A percentile compares a stretch with the other conserved stretches of the same genome.
phyloP scores from a whole-genome alignment of 1,284 basidiomycete species.

The Austroboletus rostrupii region DNA sequence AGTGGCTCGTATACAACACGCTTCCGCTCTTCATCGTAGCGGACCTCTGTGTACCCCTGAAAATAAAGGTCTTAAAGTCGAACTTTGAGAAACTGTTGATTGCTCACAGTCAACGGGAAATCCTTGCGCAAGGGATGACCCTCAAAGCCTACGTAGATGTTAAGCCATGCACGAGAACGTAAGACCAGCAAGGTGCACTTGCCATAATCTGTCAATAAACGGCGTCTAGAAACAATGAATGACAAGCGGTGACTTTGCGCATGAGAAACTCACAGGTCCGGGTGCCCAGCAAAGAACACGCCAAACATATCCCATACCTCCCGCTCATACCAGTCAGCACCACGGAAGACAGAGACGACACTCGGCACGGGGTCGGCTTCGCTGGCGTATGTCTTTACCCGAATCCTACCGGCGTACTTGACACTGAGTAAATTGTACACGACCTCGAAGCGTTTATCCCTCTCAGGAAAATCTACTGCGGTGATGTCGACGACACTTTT shows the following conservation, averaged over 20 bases:
- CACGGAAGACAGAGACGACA: conserved; percentile 74
- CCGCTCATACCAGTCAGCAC: conserved; percentile 98
- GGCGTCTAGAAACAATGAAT: conserved; percentile 54
- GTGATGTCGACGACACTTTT: conserved; percentile 92
- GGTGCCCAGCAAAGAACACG: conserved; percentile 95
- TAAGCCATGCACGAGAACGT: conserved; percentile 8
- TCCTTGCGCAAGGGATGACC: conserved; percentile 98
- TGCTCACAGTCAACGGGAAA: conserved; percentile 86
- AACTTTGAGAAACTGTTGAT: neutral
- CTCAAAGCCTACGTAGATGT: conserved; percentile 74
- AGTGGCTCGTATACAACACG: conserved; percentile 97
- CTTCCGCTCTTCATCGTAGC: conserved; percentile 98
- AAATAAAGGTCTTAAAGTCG: conserved; percentile 2
- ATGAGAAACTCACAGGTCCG: conserved; percentile 73
- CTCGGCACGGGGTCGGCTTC: conserved; percentile 95
- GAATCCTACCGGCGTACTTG: conserved; percentile 72
- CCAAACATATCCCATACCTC: conserved; percentile 99
- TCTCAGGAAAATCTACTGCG: conserved; percentile 93
- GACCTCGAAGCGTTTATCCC: conserved; percentile 93
- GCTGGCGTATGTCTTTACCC: conserved; percentile 97
- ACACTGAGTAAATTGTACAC: conserved; percentile 94
- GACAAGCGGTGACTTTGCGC: conserved; percentile 1
- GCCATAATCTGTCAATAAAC: conserved; percentile 98
- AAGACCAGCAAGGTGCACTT: conserved; percentile 18
- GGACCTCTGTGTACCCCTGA: conserved; percentile 93